A percentile compares a stretch with the other conserved stretches of the same genome.
phyloP scores from a whole-genome alignment of 2,329 filamentous ascomycete genomes.

The Aspergillus sp. region DNA sequence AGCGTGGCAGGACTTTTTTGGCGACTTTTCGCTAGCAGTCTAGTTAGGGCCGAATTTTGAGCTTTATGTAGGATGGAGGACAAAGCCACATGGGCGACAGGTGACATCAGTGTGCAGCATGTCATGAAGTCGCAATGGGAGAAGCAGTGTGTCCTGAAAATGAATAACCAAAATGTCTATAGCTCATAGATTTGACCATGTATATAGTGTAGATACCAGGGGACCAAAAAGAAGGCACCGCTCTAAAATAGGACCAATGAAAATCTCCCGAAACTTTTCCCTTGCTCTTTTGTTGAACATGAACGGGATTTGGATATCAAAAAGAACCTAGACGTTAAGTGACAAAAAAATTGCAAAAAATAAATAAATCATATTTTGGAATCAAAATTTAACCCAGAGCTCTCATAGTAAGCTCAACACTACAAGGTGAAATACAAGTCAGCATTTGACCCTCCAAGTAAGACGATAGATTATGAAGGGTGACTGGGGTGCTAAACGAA shows the following conservation, averaged over 20 bases:
- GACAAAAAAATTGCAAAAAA: conserved; percentile 4
- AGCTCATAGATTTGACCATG: not conserved
- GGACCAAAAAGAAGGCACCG: not conserved
- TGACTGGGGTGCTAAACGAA: no score
- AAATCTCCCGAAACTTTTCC: conserved; percentile 8
- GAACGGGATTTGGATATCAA: conserved; percentile 17
- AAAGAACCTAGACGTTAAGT: conserved; percentile 8
- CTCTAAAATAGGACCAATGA: conserved; percentile 1
- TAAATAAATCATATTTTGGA: not conserved
- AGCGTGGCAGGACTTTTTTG: conserved; percentile 46
- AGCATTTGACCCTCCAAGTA: not conserved
- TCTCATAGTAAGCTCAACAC: conserved; percentile 45
- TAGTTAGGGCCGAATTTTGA: conserved; percentile 1
- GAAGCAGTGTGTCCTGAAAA: not conserved
- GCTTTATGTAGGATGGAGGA: no score
- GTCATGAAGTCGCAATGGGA: no score
- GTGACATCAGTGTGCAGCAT: no score
- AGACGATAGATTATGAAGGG: no score
- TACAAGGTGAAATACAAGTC: conserved; percentile 12
- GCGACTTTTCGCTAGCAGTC: conserved; percentile 35
- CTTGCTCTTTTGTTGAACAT: conserved; percentile 9
- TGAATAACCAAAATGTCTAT: not conserved
- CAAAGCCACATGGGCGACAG: no score
- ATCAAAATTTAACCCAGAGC: conserved; percentile 32
- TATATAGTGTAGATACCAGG: conserved; percentile 1